These are phyloP conservation scores for Closterium sp. DNA, from an alignment of 139 green algal genomes.

Conservation along the genomic window DNA sequence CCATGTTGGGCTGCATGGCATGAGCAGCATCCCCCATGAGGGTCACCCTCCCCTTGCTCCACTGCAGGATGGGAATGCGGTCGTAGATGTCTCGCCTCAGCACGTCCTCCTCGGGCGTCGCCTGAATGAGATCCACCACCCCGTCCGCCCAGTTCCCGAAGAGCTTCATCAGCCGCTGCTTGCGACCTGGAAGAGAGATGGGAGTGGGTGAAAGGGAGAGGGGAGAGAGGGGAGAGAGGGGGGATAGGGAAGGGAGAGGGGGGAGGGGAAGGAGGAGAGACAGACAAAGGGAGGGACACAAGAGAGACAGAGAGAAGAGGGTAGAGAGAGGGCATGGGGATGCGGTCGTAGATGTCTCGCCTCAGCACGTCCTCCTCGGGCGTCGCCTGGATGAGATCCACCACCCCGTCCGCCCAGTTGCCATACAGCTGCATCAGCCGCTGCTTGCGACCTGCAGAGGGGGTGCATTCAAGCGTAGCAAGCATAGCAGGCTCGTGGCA, in stretches of 20 bases:
- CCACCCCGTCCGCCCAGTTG: constrained; percentile 70
- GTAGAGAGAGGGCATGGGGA: constrained; percentile 49
- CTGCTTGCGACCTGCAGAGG: constrained; percentile 58
- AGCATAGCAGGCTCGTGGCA: neutral
- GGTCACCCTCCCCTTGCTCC: constrained; percentile 78
- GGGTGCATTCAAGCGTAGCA: too few species aligned
- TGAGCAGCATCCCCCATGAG: constrained; percentile 94
- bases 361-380: constrained; percentile 87
- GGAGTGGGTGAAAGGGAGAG: neutral
- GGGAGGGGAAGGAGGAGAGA: constrained; percentile 7
- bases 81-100: constrained; percentile 95
- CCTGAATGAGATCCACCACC: constrained; percentile 56
- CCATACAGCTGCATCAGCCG: constrained; percentile 88
- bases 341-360: constrained; percentile 90
- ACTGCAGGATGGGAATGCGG: constrained; percentile 70
- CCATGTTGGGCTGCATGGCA: constrained; percentile 98
- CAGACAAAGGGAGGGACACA: constrained; percentile 1
- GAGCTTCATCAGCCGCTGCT: constrained; percentile 77
- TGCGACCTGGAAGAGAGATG: constrained; percentile 56
- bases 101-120: constrained; percentile 87
- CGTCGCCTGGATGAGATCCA: constrained; percentile 62
- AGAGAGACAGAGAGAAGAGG: neutral
- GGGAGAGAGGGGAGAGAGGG: neutral
- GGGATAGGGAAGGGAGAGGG: too few species aligned
- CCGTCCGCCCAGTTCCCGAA: constrained; percentile 84